phyloP scores from a whole-genome alignment of 495 filamentous ascomycete species.

The Hyphodiscus hymeniophilus region DNA sequence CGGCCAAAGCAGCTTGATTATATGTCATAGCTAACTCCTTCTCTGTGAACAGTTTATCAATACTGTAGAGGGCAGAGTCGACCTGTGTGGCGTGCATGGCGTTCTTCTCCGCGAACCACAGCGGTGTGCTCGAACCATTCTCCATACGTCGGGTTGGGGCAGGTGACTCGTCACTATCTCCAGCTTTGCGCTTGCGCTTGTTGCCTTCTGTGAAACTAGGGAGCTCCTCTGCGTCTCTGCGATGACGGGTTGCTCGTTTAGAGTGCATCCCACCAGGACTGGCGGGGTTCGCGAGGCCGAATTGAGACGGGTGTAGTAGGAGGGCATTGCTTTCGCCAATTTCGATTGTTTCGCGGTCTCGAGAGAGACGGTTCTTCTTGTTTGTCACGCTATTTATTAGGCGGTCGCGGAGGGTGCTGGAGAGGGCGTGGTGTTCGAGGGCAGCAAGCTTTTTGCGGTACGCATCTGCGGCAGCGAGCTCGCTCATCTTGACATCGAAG shows the following conservation, averaged over 20 bases:
- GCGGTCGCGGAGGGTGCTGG: conserved; percentile 72
- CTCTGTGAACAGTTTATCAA: conserved; percentile 88
- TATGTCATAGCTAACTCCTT: conserved; percentile 78
- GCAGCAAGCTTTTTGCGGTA: conserved; percentile 68
- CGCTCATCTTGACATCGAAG: conserved; percentile 43
- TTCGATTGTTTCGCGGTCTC: conserved; percentile 82
- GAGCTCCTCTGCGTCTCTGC: conserved; percentile 72
- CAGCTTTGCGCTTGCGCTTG: conserved; percentile 72
- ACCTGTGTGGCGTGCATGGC: conserved; percentile 39
- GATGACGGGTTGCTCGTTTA: conserved; percentile 74
- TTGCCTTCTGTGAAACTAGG: conserved; percentile 53
- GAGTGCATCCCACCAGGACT: conserved; percentile 75
- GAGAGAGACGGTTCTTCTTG: conserved; percentile 67
- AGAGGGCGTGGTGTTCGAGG: conserved; percentile 72
- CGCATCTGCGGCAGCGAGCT: conserved; percentile 42
- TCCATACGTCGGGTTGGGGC: conserved; percentile 42
- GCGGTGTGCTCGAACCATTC: conserved; percentile 42
- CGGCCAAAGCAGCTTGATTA: conserved; percentile 60
- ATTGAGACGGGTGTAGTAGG: conserved; percentile 87
- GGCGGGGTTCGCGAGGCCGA: conserved; percentile 69
- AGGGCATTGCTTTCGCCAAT: conserved; percentile 82
- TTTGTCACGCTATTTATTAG: conserved; percentile 67
- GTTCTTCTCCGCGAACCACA: conserved; percentile 40
- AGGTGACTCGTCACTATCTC: conserved; percentile 67
- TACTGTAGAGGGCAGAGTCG: conserved; percentile 56